Evolutionary conservation across 768 basidiomycete species (phyloP).

Genomic region (Clitopilus hobsonii): DNA sequence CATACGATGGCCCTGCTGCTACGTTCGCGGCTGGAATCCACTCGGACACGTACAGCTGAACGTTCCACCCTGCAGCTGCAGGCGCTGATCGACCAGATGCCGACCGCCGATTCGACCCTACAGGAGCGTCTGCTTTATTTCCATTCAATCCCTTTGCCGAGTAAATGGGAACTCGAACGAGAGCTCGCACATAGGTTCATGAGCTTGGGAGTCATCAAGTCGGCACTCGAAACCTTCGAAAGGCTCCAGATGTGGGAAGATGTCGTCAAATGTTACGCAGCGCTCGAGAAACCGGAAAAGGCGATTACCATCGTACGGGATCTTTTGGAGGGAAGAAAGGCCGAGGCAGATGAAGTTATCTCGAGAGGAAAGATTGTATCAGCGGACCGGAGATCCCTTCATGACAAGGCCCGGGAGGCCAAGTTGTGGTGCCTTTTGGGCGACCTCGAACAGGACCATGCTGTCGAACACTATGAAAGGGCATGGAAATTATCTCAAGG

Average conservation of each 20-base stretch:
- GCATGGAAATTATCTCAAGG: constrained; percentile 83
- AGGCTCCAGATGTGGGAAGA: constrained; percentile 99
- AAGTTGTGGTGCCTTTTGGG: constrained; percentile 96
- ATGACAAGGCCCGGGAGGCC: constrained; percentile 73
- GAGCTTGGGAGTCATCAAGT: constrained; percentile 81
- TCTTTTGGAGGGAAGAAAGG: constrained; percentile 75
- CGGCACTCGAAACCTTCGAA: constrained; percentile 91
- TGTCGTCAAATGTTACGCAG: constrained; percentile 82
- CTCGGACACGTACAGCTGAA: constrained; percentile 89
- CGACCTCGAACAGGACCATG: constrained; percentile 75
- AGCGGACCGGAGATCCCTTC: constrained; percentile 30
- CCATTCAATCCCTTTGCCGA: constrained; percentile 78
- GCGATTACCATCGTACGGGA: constrained; percentile 81
- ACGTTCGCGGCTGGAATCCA: constrained; percentile 85
- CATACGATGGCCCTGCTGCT: constrained; percentile 96
- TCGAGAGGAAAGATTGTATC: constrained; percentile 52
- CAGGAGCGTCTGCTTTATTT: constrained; percentile 77
- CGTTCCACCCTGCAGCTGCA: constrained; percentile 90
- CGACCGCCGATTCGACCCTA: constrained; percentile 71
- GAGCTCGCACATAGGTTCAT: constrained; percentile 86
- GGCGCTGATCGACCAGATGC: constrained; percentile 96
- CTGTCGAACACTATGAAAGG: constrained; percentile 67
- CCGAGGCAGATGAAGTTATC: constrained; percentile 75
- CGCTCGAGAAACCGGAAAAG: constrained; percentile 74
- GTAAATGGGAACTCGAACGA: constrained; percentile 89